Base-by-base conservation (phyloP, 768 basidiomycete genomes). In the Lenzites betulinus region DNA sequence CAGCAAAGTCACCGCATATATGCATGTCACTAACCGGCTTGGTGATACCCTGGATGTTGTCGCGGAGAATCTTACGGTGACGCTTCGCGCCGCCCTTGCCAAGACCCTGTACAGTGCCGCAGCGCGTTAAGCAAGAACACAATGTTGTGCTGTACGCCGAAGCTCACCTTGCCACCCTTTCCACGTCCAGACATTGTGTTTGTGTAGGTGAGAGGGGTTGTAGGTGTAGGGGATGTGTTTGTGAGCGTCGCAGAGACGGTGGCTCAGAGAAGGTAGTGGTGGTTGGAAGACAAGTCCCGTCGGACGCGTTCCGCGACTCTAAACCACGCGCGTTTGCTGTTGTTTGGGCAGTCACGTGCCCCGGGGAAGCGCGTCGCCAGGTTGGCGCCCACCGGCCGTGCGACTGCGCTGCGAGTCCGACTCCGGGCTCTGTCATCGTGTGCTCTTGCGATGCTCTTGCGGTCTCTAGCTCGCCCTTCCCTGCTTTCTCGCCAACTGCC, bases 1-100 rank as follows among this genome's bases (percentile, higher is more conserved):
- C 15, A 39, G n/a, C 39, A 12, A 25, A 20, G 25, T 41, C 4
- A 38, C 18, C 26, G 42, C 38, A 47, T 58, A 58, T 42, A 58
- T 15, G 18, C 46, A 41, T 35, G 23, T 18, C 44, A 62, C 72
- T 64, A 62, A 75, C 83, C 62, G 84, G 83, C 75, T 86, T 85
- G 66, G 84, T 85, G 73, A 86, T 86, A 72, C 90, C 92, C 75
- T 91, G 89, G 65, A 90, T 89, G 78, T 87, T 91, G 74, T 90
- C 87, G 62, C 89, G 87, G 65, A 90, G 82, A 76, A 90, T 89
- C 78, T 89, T 89, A 71, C 87, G 84, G 75, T 89, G 87, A 70
- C 88, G 86, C 78, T 89, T 90, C 60, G 87, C 88, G 70, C 88
- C 87, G 70, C 88, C 86, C 78, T 88, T 89, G 73, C 88, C 87